Percentiles rank a stretch among this genome's conserved stretches.
Evolutionary conservation across 352 stramenopile genomes (phyloP).

Genomic region (Phytopythium mirpurense): DNA sequence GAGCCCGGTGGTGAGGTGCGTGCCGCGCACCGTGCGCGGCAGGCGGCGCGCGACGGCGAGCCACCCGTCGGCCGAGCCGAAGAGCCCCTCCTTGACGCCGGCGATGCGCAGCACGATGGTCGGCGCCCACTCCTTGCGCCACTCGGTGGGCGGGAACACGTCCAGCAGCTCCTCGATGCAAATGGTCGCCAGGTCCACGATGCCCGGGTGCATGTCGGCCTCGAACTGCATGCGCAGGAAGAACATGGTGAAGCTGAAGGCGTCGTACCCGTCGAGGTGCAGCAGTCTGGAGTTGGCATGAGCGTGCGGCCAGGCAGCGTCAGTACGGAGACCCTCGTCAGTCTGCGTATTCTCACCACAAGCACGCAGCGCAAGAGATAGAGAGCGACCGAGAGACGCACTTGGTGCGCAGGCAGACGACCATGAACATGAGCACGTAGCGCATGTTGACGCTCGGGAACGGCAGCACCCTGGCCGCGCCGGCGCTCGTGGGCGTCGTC

Average conservation of each 20-base stretch:
- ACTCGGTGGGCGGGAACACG: conserved; percentile 57
- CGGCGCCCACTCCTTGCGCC: conserved; percentile 69
- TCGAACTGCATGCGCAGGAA: conserved; percentile 87
- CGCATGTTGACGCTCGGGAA: conserved; percentile 83
- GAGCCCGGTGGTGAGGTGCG: conserved; percentile 69
- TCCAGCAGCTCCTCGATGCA: conserved; percentile 81
- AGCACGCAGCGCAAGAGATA: no score
- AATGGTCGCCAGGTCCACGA: conserved; percentile 70
- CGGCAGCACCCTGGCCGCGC: conserved; percentile 19
- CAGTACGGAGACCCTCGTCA: no score
- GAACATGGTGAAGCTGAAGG: conserved; percentile 84
- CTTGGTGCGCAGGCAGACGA: conserved; percentile 67
- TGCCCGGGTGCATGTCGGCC: conserved; percentile 58
- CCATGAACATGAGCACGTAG: conserved; percentile 67
- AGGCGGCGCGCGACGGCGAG: conserved; percentile 66
- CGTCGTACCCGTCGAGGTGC: conserved; percentile 63
- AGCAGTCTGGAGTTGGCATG: conserved; percentile 22
- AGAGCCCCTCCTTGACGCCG: conserved; percentile 68
- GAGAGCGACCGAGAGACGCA: no score
- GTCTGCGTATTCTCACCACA: no score
- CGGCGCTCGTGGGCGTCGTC: conserved; percentile 22
- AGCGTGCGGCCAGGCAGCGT: background rate
- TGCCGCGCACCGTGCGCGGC: conserved; percentile 64
- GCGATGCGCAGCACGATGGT: conserved; percentile 78
- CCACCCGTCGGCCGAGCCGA: conserved; percentile 71